Evolutionary conservation across 495 filamentous ascomycete genomes (phyloP), one percentile per base, ranked within the genome.

Genomic region (Neurospora sp.): DNA sequence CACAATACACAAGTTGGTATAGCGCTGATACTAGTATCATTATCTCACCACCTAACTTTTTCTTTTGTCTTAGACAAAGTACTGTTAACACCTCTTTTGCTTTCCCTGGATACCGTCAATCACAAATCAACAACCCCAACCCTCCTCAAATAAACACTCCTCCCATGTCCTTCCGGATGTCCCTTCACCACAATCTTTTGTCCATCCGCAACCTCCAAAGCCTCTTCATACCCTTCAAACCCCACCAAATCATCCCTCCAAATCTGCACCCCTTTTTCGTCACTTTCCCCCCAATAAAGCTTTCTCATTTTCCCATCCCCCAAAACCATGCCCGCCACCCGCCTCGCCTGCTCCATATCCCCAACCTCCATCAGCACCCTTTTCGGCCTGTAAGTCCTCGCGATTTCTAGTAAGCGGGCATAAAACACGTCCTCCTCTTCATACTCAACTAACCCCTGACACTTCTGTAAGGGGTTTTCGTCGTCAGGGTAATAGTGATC

Each of bases 321-420:
- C 3, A 66, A 5, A 12, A 75, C 85, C 81, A 83, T 80, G 20
- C 83, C 80, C 0, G 87, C 87, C 0, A 91, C 85, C 40, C 86
- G 78, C 39, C 83, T 81, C 0, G 91, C 93, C 80, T 94, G 91
- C 20, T 75, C 74, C 42, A 85, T 69, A 38, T 87, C 88, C 1
- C 84, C 89, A 1, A 91, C 87, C 78, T 92, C 90, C 68, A 91
- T 79, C 0, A 90, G 72, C 14, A 87, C 76, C 18, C 88, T 41
- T 68, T 79, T 82, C 6, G 87, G 83, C 8, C 75, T 53, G 0
- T 84, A 72, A 0, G 72, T 6, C 5, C 72, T 35, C 1, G 83
- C 84, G 6, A 88, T 72, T 0, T 82, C 77, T 0, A 89, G 78
- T 6, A 91, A 72, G 16, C 80, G 79, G 1, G 84, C 83, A 74